Base-by-base conservation (phyloP, 352 stramenopile genomes). In the Pythium brachiatum region DNA sequence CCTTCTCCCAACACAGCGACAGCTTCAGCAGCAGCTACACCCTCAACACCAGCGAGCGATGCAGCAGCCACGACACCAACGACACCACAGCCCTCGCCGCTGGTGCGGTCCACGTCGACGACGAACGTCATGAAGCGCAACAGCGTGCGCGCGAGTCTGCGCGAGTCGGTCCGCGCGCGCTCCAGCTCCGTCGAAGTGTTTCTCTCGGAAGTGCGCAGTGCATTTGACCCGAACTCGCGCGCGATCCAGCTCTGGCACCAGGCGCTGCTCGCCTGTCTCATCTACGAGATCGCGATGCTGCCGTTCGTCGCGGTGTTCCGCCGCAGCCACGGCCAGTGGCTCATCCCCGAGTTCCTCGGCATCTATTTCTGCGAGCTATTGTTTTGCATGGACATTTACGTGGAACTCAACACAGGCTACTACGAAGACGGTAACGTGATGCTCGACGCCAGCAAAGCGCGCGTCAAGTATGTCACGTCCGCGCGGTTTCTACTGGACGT, bases 391-490 rank as follows among this genome's bases (percentile, higher is more conserved):
- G 81, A 90, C 47, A 55, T 90, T 36, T 87, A 79, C 41, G 74
- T 87, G 23, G 73, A 90, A 50, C 68, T 90, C 34, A 85, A 91
- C 48, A 91, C 67, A 18, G 81, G 79, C 6, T 91, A 78, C 66
- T 91, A 91, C 63, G 73, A 88, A 38, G 76, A 71, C 29, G 82
- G 79, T 29, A 79, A 88, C 41, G 68, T 91, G n/a, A 77, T 71
- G 1, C 60, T 71, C 7, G 78, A 89, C 44, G 66, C 71, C 16
- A 73, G 34, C 3, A 85, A 85, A n/a, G 78, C 82, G 1, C 59
- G 76, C 1, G 2, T 61, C 7, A 80, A 79, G 52, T 91, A 91
- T 53, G 13, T 88, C 27, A 74, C 68, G 52, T 89, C 82, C n/a
- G 50, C 46, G 15, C 61, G 73, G 15, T 89, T 89, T 43, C 13